Evolutionary conservation across 768 basidiomycete species (phyloP).

Genomic region (Fistulinella prunicolor): DNA sequence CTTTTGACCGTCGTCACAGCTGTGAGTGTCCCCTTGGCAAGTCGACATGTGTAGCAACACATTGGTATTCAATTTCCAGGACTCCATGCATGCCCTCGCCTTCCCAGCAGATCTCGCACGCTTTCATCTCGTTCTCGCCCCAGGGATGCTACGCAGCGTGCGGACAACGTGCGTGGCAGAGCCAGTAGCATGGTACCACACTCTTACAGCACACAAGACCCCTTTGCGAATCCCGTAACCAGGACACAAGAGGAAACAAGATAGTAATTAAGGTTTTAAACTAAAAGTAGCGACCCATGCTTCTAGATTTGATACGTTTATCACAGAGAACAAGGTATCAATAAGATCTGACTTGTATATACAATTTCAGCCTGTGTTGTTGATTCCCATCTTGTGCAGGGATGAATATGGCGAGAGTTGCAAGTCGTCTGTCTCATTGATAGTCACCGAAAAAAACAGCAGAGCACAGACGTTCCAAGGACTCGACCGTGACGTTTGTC

Average conservation of each 20-base stretch:
- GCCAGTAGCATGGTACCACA: constrained; percentile 2
- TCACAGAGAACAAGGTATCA: constrained; percentile 13
- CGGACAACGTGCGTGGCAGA: constrained; percentile 16
- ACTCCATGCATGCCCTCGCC: not conserved
- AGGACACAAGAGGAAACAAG: constrained; percentile 21
- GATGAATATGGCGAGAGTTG: not conserved
- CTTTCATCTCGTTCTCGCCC: constrained; percentile 1
- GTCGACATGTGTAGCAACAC: constrained; percentile 6
- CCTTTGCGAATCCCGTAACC: constrained; percentile 18
- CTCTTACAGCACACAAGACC: constrained; percentile 14
- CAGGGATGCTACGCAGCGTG: not conserved
- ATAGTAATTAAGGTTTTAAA: constrained; percentile 27
- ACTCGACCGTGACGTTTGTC: too few relatives aligned
- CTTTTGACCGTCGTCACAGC: constrained; percentile 2
- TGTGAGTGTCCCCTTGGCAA: constrained; percentile 7
- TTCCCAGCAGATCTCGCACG: not conserved
- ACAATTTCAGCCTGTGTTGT: constrained; percentile 6
- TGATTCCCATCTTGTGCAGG: too few relatives aligned
- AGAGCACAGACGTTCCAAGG: too few relatives aligned
- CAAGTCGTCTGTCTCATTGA: too few relatives aligned
- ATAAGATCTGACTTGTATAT: constrained; percentile 18
- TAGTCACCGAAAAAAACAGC: too few relatives aligned
- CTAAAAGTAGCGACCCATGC: constrained; percentile 25
- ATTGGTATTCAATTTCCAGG: not conserved
- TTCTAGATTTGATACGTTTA: constrained; percentile 23